These are phyloP conservation scores for Camellia lanceoleosa DNA, from an alignment of 148 eudicot species.

Conservation along the genomic window DNA sequence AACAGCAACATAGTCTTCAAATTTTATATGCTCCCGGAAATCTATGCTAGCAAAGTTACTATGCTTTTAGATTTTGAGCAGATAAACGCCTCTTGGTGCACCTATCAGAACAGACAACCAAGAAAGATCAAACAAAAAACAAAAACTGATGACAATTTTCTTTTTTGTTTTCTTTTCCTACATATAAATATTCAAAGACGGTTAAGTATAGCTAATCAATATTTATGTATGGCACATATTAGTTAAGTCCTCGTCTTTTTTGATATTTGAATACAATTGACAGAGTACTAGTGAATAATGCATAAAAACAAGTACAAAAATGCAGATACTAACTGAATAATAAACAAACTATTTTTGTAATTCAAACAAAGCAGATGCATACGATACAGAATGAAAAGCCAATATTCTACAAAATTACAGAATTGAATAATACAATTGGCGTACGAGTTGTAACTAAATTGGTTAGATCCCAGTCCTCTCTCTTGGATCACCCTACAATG, in stretches of 20 bases:
- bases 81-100: not conserved
- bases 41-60: not conserved
- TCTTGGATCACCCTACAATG: not conserved
- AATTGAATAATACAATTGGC: not conserved
- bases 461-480: not conserved
- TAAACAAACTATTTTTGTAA: not conserved
- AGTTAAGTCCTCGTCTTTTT: not conserved
- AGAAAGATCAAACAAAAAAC: not conserved
- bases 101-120: not conserved
- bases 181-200: not conserved
- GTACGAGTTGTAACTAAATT: not conserved
- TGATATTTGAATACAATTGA: not conserved
- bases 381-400: not conserved
- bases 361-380: not conserved
- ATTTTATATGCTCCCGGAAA: not conserved
- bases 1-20: not conserved
- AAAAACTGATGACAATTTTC: not conserved
- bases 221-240: not conserved
- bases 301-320: not conserved
- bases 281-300: not conserved
- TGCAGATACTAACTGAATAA: not conserved
- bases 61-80: no score
- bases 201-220: not conserved
- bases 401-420: not conserved
- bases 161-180: not conserved